Conservation (phyloP, 345 rosid species). For the Kernera saxatilis region DNA sequence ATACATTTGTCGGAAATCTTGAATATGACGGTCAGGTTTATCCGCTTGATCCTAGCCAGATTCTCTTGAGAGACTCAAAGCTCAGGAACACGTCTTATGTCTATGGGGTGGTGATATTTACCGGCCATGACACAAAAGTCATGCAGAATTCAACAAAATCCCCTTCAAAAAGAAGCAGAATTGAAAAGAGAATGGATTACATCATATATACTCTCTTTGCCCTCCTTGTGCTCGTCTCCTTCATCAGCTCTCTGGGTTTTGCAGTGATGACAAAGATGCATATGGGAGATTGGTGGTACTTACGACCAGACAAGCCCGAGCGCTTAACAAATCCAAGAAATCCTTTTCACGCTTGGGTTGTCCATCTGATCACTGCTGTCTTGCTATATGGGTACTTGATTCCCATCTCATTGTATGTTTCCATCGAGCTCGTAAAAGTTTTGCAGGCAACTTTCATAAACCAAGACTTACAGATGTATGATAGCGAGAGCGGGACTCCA, state of each 20-base stretch:
- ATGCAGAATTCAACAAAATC: slow-evolving; percentile 57
- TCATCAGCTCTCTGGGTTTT: slow-evolving; percentile 46
- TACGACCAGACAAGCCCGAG: slow-evolving; percentile 32
- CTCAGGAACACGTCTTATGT: slow-evolving; percentile 64
- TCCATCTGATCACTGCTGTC: slow-evolving; percentile 51
- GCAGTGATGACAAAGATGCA: slow-evolving; percentile 32
- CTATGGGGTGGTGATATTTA: slow-evolving; percentile 68
- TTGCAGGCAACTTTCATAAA: slow-evolving; percentile 64
- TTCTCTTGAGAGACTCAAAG: slow-evolving; percentile 72
- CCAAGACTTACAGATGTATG: slow-evolving; percentile 57
- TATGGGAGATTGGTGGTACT: slow-evolving; percentile 65
- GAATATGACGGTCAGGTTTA: slow-evolving; percentile 40
- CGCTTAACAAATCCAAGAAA: slow-evolving; percentile 41
- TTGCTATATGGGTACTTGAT: slow-evolving; percentile 68
- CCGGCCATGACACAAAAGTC: slow-evolving; percentile 62
- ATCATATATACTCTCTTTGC: slow-evolving; percentile 61
- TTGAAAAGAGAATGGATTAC: slow-evolving; percentile 66
- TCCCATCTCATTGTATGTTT: slow-evolving; percentile 72
- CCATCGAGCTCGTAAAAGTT: slow-evolving; percentile 70
- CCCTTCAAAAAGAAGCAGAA: slow-evolving; percentile 61
- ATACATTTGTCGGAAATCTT: slow-evolving; percentile 63
- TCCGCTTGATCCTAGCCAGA: slow-evolving; percentile 50
- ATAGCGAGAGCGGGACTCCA: slow-evolving; percentile 48
- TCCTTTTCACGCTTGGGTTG: slow-evolving; percentile 36
- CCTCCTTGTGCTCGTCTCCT: slow-evolving; percentile 45